Evolutionary conservation across 768 basidiomycete species (phyloP), one percentile per base, ranked within the genome.

Genomic region (Tylopilus sp.): DNA sequence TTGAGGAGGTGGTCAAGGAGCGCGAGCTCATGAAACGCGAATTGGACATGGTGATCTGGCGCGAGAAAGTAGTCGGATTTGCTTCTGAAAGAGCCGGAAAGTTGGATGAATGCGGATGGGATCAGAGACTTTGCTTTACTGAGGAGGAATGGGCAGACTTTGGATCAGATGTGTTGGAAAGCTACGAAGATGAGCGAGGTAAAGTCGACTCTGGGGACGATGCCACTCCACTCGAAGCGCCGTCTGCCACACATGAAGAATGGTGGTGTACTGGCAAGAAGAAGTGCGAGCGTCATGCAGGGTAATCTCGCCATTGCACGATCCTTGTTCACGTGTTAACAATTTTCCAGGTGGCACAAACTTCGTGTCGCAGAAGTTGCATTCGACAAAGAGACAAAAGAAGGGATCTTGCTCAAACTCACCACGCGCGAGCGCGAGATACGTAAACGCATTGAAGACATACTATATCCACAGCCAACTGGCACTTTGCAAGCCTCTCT

Each of bases 101-200:
- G n/a, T 65, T 82, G 16, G 80, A 81, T 17, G 81, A 83, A 60
- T 97, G 93, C 69, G 92, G 94, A 6, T 94, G 92, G 85, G 93
- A 97, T 67, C 84, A 86, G 61, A 78, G 93, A 28, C 75, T 97
- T 22, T 87, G 87, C 54, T 85, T 86, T 64, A 86, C 86, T n/a
- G 88, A 92, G 43, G 83, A 85, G 52, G 88, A 90, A 65, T 91
- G 83, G 76, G 78, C 72, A 33, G 86, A 86, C 45, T 86, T 84
- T 67, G 86, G 83, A 10, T 73, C 71, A 3, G 80, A 78, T 16
- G 86, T 85, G 24, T 60, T 89, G 61, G 85, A 90, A 64, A 85
- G 83, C 60, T 90, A 91, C 56, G 85, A 84, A 29, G 73, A 75
- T 46, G 72, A 68, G 13, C 74, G 75, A 40, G 63, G 64, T 26